phyloP scores from a whole-genome alignment of 345 rosid genomes.

The Linum lewisii region DNA sequence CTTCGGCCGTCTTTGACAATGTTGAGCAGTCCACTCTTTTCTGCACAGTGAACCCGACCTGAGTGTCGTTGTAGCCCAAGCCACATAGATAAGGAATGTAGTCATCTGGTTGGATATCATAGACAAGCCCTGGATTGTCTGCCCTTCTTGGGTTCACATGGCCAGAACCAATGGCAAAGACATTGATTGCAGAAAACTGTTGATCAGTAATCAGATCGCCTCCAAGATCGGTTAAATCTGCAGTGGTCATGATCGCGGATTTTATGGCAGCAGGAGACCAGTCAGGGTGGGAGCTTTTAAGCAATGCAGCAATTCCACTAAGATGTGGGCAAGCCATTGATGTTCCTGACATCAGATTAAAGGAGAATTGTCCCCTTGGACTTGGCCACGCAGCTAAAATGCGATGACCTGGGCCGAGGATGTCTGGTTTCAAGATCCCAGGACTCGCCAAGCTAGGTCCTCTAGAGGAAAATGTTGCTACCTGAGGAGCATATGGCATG shows the following conservation, averaged over 20 bases:
- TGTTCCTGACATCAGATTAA: background rate
- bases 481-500: background rate
- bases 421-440: slow-evolving; percentile 3
- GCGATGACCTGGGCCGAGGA: background rate
- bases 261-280: slow-evolving; percentile 1
- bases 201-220: background rate
- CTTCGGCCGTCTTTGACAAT: background rate
- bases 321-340: slow-evolving; percentile 5
- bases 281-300: background rate
- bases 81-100: slow-evolving; percentile 6
- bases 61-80: background rate
- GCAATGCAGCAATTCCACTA: slow-evolving; percentile 4
- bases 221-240: background rate
- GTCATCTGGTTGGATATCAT: slow-evolving; percentile 6
- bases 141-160: slow-evolving; percentile 7
- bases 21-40: background rate
- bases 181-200: background rate
- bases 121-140: slow-evolving; percentile 1
- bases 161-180: slow-evolving; percentile 7
- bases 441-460: background rate
- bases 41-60: background rate
- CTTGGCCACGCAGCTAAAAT: background rate
- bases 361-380: background rate
- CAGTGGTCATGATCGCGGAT: slow-evolving; percentile 1
- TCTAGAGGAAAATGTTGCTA: background rate